A percentile compares a stretch with the other conserved stretches of the same genome.
Conservation (phyloP, 2,329 filamentous ascomycete species). For the Fusarium floridanum region DNA sequence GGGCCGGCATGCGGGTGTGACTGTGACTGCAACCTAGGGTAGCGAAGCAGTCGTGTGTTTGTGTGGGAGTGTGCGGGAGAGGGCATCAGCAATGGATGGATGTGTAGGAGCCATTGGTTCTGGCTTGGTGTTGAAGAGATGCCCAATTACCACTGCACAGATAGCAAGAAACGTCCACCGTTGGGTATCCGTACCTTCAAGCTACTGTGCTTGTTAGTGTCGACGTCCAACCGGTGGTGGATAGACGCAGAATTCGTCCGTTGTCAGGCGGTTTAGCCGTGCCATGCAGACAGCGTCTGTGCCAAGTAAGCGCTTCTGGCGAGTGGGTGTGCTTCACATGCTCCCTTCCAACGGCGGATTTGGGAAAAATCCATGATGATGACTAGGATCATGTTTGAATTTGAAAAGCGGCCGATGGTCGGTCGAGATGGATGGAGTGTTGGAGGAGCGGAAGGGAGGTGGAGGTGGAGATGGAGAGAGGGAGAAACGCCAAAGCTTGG, state of each 20-base stretch:
- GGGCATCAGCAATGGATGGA: neutral
- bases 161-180: neutral
- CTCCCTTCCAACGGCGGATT: slow-evolving; percentile 25
- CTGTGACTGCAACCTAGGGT: slow-evolving; percentile 17
- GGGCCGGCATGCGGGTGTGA: slow-evolving; percentile 34
- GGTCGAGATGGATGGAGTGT: slow-evolving; percentile 4
- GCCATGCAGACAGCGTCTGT: neutral
- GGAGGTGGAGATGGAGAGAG: slow-evolving; percentile 24
- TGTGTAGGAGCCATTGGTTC: neutral
- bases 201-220: slow-evolving; percentile 9
- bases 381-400: slow-evolving; percentile 26
- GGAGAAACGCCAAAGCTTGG: slow-evolving; percentile 20
- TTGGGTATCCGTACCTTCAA: slow-evolving; percentile 20
- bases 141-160: neutral
- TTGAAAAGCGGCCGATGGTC: slow-evolving; percentile 11
- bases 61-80: neutral
- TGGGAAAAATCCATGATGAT: slow-evolving; percentile 31
- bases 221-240: slow-evolving; percentile 18
- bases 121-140: neutral
- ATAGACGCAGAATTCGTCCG: slow-evolving; percentile 18
- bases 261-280: slow-evolving; percentile 14
- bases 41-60: slow-evolving; percentile 1
- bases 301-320: neutral
- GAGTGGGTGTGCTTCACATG: slow-evolving; percentile 21
- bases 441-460: slow-evolving; percentile 19